These are phyloP conservation scores for Colletotrichum falcatum DNA, from an alignment of 2,329 filamentous ascomycete species.

Conservation along the genomic window DNA sequence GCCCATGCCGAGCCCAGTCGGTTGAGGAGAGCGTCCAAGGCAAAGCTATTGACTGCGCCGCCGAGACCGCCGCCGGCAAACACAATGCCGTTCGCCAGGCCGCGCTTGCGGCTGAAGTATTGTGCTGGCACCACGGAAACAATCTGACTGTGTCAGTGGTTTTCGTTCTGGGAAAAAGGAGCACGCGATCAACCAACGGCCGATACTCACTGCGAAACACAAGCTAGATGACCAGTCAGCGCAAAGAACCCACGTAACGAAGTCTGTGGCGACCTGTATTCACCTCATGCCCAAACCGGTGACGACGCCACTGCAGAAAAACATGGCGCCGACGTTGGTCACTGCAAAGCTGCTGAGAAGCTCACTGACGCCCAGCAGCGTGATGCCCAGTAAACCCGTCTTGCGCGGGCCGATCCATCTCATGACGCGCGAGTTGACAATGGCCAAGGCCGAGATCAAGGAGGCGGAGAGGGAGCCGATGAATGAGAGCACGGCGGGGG, in stretches of 20 bases:
- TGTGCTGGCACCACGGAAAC: conserved; percentile 63
- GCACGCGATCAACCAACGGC: too few relatives aligned
- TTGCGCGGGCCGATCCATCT: conserved; percentile 60
- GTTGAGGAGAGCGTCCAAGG: conserved; percentile 60
- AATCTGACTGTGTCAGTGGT: conserved; percentile 47
- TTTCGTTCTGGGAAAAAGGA: background rate
- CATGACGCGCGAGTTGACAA: conserved; percentile 65
- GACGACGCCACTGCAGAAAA: conserved; percentile 50
- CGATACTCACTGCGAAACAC: conserved; percentile 25
- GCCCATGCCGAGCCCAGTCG: conserved; percentile 62
- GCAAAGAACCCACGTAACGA: too few relatives aligned
- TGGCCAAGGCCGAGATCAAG: conserved; percentile 62
- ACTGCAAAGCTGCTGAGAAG: conserved; percentile 56
- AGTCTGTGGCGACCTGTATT: background rate
- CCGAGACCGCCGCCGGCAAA: conserved; percentile 67
- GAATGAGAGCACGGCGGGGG: conserved; percentile 67
- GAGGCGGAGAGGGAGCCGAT: conserved; percentile 66
- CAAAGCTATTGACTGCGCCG: conserved; percentile 64
- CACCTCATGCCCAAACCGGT: conserved; percentile 50
- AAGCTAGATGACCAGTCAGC: conserved; percentile 17
- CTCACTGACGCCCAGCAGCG: conserved; percentile 61
- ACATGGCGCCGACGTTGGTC: conserved; percentile 51
- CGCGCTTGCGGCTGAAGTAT: conserved; percentile 66
- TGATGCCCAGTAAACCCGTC: conserved; percentile 62
- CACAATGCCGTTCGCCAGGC: conserved; percentile 67